These are phyloP conservation scores for Fusarium sp. DNA, from an alignment of 2,329 filamentous ascomycete genomes.

Conservation along the genomic window DNA sequence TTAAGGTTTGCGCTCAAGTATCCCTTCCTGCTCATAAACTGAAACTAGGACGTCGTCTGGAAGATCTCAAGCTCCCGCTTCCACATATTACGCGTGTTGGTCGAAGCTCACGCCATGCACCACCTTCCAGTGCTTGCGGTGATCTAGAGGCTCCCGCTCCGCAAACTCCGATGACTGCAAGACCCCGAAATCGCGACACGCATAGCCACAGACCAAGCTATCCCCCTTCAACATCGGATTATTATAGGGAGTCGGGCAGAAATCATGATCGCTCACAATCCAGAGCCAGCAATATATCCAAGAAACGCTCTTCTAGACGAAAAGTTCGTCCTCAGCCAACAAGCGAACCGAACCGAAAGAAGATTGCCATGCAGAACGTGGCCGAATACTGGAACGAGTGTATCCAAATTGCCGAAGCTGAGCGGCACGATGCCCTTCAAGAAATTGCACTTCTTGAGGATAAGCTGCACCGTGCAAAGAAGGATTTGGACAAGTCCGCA, in stretches of 20 bases:
- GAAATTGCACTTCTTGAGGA: conserved; percentile 45
- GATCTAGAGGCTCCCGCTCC: conserved; percentile 47
- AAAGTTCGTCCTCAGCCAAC: conserved; percentile 16
- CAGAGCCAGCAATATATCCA: conserved; percentile 49
- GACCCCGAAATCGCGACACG: neutral
- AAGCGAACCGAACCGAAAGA: conserved; percentile 42
- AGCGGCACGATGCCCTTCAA: conserved; percentile 39
- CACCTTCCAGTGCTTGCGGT: conserved; percentile 45
- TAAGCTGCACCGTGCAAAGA: conserved; percentile 33
- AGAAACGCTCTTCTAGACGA: conserved; percentile 38
- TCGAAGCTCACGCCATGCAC: conserved; percentile 1
- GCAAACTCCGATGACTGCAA: conserved; percentile 29
- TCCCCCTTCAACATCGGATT: neutral
- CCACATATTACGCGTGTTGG: conserved; percentile 3
- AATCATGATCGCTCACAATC: conserved; percentile 42
- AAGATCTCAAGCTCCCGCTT: conserved; percentile 20
- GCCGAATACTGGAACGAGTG: conserved; percentile 51
- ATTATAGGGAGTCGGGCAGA: neutral
- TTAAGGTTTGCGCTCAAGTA: neutral
- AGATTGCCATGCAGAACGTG: conserved; percentile 47
- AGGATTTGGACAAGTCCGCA: conserved; percentile 31
- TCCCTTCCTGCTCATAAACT: neutral
- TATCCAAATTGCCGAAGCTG: conserved; percentile 46
- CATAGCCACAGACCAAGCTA: conserved; percentile 7
- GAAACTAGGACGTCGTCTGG: neutral